Evolutionary conservation across 371 early-diverging fungal genomes (phyloP), one percentile per base, ranked within the genome.

Genomic region (Batkoa obscura): DNA sequence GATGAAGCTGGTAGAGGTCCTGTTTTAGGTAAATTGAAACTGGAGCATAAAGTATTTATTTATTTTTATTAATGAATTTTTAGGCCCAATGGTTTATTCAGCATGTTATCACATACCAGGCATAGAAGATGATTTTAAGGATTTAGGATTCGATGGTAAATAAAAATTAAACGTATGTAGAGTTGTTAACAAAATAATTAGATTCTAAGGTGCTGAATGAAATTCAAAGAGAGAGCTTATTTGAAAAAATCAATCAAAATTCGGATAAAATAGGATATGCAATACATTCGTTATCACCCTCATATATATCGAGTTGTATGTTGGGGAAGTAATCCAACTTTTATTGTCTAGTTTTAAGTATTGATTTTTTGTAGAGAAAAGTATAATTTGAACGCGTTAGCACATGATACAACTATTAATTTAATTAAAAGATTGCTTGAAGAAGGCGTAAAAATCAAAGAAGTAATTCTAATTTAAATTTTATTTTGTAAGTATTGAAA

Each of bases 1-100:
- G 99, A 99, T 66, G 99, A 99, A 62, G 99, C 99, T 10, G 99
- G 99, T 10, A 70, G 99, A 43, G 99, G 99, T 0, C 99, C 99
- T 2, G 96, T 98, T 2, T 73, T 99, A 0, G n/a, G n/a, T n/a
- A n/a, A n/a, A n/a, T n/a, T n/a, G n/a, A n/a, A n/a, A n/a, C n/a
- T n/a, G n/a, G n/a, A n/a, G n/a, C n/a, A n/a, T n/a, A n/a, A n/a
- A n/a, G n/a, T n/a, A n/a, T n/a, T n/a, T n/a, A n/a, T n/a, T n/a
- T n/a, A n/a, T n/a, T n/a, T n/a, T n/a, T n/a, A n/a, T n/a, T n/a
- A n/a, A n/a, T n/a, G n/a, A n/a, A n/a, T n/a, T n/a, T n/a, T n/a
- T n/a, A n/a, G 92, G 95, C 0, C 94, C 96, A 5, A 94, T 98
- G 96, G 95, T 95, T 0, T 98, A 96, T 67, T 87, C 88, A 0